Evolutionary conservation across 78 protist genomes (phyloP).

Genomic region (Dictyostelium firmibasis): DNA sequence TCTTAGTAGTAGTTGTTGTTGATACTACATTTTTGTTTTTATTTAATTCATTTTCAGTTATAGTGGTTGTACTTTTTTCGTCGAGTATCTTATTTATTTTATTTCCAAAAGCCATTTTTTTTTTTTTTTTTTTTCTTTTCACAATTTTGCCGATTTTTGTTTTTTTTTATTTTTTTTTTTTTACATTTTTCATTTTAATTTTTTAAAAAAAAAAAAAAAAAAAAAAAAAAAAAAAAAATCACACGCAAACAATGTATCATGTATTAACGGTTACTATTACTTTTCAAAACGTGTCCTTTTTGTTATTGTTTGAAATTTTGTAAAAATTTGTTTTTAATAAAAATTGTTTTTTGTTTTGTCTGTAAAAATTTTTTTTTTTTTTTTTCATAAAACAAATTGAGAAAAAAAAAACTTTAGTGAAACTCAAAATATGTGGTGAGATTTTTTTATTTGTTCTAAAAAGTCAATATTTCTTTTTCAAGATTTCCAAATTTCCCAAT

Average conservation of each 20-base stretch:
- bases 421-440: no score
- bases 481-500: no score
- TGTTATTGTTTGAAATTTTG: no score
- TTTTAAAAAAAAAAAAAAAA: not conserved
- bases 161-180: not conserved
- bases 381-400: no score
- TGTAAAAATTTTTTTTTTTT: no score
- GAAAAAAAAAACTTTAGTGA: no score
- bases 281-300: not conserved
- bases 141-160: no score
- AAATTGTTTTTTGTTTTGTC: no score
- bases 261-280: not conserved
- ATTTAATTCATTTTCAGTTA: not conserved
- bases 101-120: not conserved
- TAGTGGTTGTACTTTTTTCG: not conserved
- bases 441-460: no score
- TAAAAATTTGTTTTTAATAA: no score
- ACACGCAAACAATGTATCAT: not conserved
- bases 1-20: not conserved
- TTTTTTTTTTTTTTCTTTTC: not conserved
- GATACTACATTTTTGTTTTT: not conserved
- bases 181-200: not conserved
- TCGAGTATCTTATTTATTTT: not conserved
- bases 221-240: not conserved
- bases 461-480: no score